Evolutionary conservation across 306 rosid species (phyloP).

Genomic region (Potentilla sterilis): DNA sequence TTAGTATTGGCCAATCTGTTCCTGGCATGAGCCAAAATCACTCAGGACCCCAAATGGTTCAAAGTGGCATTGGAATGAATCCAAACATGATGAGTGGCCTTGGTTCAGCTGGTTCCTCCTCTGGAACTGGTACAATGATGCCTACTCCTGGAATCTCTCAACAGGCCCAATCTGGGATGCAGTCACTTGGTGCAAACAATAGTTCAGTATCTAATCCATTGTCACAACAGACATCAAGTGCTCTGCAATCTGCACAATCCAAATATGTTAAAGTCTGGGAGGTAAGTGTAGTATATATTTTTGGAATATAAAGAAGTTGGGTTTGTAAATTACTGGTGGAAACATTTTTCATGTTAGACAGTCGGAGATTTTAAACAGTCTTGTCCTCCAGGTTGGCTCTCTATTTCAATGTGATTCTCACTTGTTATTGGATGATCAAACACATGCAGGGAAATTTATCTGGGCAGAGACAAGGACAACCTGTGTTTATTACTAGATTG

Average conservation of each 20-base stretch:
- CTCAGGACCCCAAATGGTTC: slow-evolving; percentile 73
- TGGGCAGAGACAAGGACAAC: slow-evolving; percentile 97
- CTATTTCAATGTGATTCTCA: slow-evolving; percentile 25
- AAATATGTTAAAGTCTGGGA: slow-evolving; percentile 97
- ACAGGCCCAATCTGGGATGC: slow-evolving; percentile 74
- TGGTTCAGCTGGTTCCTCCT: slow-evolving; percentile 71
- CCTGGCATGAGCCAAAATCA: slow-evolving; percentile 70
- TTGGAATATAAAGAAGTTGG: slow-evolving; percentile 11
- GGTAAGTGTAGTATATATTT: slow-evolving; percentile 44
- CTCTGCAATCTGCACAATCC: slow-evolving; percentile 66
- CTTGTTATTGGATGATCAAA: slow-evolving; percentile 26
- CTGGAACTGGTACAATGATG: slow-evolving; percentile 90
- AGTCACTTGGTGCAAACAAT: slow-evolving; percentile 56
- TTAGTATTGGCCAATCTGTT: slow-evolving; percentile 75
- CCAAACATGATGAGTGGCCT: slow-evolving; percentile 74
- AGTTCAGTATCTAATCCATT: slow-evolving; percentile 61
- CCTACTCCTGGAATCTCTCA: slow-evolving; percentile 98
- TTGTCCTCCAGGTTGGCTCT: slow-evolving; percentile 22
- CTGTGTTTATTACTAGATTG: slow-evolving; percentile 85
- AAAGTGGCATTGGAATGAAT: slow-evolving; percentile 77
- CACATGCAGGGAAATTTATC: slow-evolving; percentile 85
- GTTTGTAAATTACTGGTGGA: background rate
- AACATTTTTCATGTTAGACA: background rate
- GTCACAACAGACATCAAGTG: slow-evolving; percentile 71
- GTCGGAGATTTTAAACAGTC: background rate